A percentile compares a stretch with the other conserved stretches of the same genome.
Conservation (phyloP, 371 early-diverging fungal species). For the Chytridium lagenaria region DNA sequence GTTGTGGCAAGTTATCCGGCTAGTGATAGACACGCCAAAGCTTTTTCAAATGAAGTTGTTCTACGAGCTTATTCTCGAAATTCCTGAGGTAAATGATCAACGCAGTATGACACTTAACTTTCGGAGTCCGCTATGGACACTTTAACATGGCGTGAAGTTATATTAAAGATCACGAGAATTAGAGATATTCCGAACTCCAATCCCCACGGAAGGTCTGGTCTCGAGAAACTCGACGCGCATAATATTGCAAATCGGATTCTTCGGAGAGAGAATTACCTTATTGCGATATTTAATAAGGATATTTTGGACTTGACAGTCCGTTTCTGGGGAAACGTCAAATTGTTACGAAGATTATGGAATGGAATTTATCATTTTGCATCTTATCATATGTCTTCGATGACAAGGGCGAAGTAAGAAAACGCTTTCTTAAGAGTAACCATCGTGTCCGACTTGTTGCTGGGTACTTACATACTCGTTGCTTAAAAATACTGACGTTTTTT, state of each 20-base stretch:
- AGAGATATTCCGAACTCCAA: constrained; percentile 31
- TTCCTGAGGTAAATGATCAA: constrained; percentile 85
- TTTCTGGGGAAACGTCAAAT: constrained; percentile 55
- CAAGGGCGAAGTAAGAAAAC: constrained; percentile 78
- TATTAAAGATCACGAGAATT: constrained; percentile 31
- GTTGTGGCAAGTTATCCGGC: constrained; percentile 71
- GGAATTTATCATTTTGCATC: constrained; percentile 89
- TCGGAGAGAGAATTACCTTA: constrained; percentile 96
- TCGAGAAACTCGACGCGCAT: constrained; percentile 74
- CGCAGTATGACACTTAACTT: constrained; percentile 12
- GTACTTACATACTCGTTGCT: no score
- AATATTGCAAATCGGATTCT: constrained; percentile 91
- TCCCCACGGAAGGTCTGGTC: constrained; percentile 37
- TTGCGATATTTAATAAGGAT: constrained; percentile 93
- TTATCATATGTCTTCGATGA: constrained; percentile 85
- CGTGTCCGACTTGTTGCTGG: constrained; percentile 32
- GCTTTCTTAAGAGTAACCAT: constrained; percentile 74
- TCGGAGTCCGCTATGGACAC: constrained; percentile 64
- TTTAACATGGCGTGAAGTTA: constrained; percentile 64
- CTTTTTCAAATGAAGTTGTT: constrained; percentile 85
- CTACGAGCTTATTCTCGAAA: constrained; percentile 78
- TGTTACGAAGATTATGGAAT: constrained; percentile 88
- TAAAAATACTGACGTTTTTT: no score
- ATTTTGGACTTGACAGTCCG: constrained; percentile 74
- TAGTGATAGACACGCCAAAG: constrained; percentile 73